Evolutionary conservation across 2,329 filamentous ascomycete genomes (phyloP).

Genomic region (Fusarium tricinctum): DNA sequence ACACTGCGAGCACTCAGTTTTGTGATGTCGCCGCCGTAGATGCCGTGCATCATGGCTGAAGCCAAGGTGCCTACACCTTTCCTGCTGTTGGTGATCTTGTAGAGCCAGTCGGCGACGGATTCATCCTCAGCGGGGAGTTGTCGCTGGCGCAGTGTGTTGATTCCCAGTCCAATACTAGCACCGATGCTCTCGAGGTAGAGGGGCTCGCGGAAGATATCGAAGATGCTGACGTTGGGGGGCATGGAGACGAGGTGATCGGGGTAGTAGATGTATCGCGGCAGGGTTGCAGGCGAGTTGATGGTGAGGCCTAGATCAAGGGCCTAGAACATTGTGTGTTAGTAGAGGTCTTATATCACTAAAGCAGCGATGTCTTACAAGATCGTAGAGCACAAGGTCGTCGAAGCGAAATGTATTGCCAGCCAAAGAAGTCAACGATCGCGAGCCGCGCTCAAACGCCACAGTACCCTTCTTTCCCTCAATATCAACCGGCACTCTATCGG

Average conservation of each 20-base stretch:
- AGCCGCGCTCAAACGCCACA: conserved; percentile 86
- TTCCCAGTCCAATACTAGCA: conserved; percentile 47
- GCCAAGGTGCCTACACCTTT: conserved; percentile 76
- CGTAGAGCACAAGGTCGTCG: conserved; percentile 76
- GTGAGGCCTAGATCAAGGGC: conserved; percentile 55
- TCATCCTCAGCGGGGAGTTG: conserved; percentile 50
- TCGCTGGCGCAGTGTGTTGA: conserved; percentile 42
- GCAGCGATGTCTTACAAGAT: conserved; percentile 69
- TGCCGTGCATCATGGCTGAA: conserved; percentile 85
- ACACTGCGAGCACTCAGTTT: conserved; percentile 80
- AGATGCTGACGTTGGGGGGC: conserved; percentile 50
- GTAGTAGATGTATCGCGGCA: conserved; percentile 84
- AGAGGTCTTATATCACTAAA: background rate
- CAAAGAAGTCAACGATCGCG: conserved; percentile 78
- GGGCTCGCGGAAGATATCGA: conserved; percentile 50
- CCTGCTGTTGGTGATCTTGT: conserved; percentile 49
- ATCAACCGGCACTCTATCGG: conserved; percentile 70
- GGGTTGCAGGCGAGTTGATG: conserved; percentile 65
- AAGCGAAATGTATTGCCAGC: conserved; percentile 58
- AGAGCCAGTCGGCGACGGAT: conserved; percentile 57
- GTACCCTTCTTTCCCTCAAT: conserved; percentile 66
- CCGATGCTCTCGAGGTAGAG: conserved; percentile 53
- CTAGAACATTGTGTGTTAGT: conserved; percentile 48
- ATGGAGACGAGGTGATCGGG: conserved; percentile 74
- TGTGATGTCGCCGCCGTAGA: conserved; percentile 91